Evolutionary conservation across 768 basidiomycete genomes (phyloP), one percentile per base, ranked within the genome.

Genomic region (Psilocybe sp.): DNA sequence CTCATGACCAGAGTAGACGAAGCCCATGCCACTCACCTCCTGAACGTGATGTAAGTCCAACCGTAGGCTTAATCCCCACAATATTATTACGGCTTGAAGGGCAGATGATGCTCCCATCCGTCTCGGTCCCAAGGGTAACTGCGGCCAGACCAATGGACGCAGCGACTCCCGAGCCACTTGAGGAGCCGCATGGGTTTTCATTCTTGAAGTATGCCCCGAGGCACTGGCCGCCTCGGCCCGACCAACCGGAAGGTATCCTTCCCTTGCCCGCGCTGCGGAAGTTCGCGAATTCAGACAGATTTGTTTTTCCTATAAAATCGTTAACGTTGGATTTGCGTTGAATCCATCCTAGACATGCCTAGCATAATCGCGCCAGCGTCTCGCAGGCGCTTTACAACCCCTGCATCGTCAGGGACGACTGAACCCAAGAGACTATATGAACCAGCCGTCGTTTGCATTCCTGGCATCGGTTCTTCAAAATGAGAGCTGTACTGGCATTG

Each of bases 61-160:
- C 73, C 1, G 79, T 84, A 0, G 83, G 79, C 54, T 82, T 82
- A 39, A 84, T 78, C 0, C 81, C 82, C 3, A 72, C 82, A 5
- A 82, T 39, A 52, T 82, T 82, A 47, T 82, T 82, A 15, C 71
- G 62, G 54, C 69, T 71, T 0, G 76, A 63, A 18, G 80, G 83
- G 51, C 73, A 80, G 6, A 70, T 76, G 20, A 82, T 80, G 46
- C 79, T 80, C 8, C 82, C 79, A 50, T 78, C 73, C 0, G 79
- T 80, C 49, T 81, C 79, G 2, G 77, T 71, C 12, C 75, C 78
- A 0, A 81, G 65, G 0, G 74, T 64, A 1, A 77, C 76, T 13
- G 77, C 65, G n/a, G 70, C 63, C 11, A 81, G 65, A 16, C 80
- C 80, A 42, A 80, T 80, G 1, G 78, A 77, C 3, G 76, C 66